phyloP scores from a whole-genome alignment of 768 basidiomycete species.

The Daedaleopsis nitida region DNA sequence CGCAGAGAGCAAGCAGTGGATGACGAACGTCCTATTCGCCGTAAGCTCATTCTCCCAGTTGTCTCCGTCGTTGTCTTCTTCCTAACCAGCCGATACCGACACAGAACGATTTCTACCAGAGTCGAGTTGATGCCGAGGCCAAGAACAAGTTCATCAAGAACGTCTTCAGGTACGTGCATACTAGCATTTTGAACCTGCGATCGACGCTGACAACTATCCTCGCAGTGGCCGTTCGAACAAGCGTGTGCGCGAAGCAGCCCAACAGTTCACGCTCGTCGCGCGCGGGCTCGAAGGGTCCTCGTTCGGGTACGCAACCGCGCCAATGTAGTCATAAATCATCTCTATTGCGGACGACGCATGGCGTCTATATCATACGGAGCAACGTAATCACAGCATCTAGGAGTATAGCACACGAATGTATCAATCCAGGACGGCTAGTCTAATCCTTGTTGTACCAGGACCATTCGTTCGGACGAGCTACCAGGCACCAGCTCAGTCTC shows the following conservation, averaged over 20 bases:
- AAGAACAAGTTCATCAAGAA: conserved; percentile 80
- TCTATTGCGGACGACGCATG: neutral
- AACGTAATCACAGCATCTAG: neutral
- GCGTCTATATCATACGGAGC: neutral
- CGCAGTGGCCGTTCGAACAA: conserved; percentile 70
- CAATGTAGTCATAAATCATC: conserved; percentile 21
- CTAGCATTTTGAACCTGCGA: neutral
- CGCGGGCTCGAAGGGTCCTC: conserved; percentile 82
- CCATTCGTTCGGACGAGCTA: no score
- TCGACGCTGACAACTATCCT: neutral
- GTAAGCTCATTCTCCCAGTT: conserved; percentile 36
- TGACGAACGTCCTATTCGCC: conserved; percentile 67
- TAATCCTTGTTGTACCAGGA: neutral
- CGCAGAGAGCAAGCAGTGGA: conserved; percentile 64
- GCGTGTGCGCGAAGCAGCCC: conserved; percentile 78
- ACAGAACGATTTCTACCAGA: conserved; percentile 74
- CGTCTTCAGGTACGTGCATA: conserved; percentile 56
- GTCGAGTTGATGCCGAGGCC: conserved; percentile 70
- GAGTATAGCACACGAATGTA: neutral
- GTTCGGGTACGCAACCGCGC: conserved; percentile 72
- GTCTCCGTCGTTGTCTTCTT: neutral
- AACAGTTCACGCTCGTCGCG: conserved; percentile 85
- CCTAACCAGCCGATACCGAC: neutral
- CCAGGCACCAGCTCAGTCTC: no score
- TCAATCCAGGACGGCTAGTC: neutral